These are phyloP conservation scores for Stagonosporopsis chrysanthemi DNA, from an alignment of 2,329 filamentous ascomycete species.

Conservation along the genomic window DNA sequence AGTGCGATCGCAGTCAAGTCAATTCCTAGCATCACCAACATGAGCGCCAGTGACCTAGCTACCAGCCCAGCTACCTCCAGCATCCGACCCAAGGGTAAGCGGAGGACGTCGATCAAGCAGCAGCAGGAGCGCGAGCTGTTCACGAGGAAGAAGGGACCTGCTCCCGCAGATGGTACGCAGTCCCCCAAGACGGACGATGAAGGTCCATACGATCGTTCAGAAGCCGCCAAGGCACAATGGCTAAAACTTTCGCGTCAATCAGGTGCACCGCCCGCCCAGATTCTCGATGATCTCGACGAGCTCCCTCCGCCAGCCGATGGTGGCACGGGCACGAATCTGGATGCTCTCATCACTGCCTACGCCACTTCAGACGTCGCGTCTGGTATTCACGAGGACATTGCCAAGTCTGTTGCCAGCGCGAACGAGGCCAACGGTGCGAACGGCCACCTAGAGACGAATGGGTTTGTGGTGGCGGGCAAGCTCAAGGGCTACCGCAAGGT, in stretches of 20 bases:
- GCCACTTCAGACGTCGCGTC: conserved; percentile 77
- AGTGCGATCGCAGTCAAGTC: conserved; percentile 90
- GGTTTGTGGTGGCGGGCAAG: conserved; percentile 63
- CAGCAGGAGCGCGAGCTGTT: conserved; percentile 91
- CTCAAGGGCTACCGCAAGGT: conserved; percentile 84
- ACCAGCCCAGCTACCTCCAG: conserved; percentile 69
- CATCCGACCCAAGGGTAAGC: conserved; percentile 71
- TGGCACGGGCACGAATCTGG: conserved; percentile 75
- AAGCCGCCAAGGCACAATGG: conserved; percentile 63
- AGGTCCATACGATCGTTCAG: conserved; percentile 60
- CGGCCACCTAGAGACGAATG: conserved; percentile 62
- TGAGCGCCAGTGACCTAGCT: conserved; percentile 66
- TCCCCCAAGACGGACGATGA: conserved; percentile 72
- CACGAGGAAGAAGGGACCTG: conserved; percentile 75
- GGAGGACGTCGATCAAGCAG: conserved; percentile 80
- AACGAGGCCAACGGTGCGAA: conserved; percentile 71
- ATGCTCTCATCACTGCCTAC: conserved; percentile 80
- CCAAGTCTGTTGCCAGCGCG: conserved; percentile 70
- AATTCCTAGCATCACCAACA: conserved; percentile 81
- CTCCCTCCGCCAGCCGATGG: conserved; percentile 64
- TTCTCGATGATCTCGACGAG: conserved; percentile 73
- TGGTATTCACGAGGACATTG: conserved; percentile 79
- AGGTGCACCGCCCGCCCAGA: conserved; percentile 64
- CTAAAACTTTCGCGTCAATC: conserved; percentile 64
- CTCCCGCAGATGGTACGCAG: conserved; percentile 56